Evolutionary conservation across 306 rosid genomes (phyloP).

Genomic region (Luffa acutangula): DNA sequence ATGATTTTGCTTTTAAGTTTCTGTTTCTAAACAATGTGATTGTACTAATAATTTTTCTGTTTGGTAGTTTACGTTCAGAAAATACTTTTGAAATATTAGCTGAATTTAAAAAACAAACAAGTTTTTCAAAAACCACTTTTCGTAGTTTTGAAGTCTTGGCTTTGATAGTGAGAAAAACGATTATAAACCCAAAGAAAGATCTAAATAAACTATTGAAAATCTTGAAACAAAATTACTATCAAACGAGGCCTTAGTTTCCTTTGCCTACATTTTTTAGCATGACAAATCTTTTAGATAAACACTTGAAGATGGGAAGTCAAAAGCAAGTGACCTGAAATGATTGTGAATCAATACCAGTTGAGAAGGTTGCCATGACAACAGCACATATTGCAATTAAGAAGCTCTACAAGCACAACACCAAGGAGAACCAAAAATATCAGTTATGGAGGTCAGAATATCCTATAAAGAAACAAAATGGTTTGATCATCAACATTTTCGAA

Average conservation of each 20-base stretch:
- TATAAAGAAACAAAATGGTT: neutral
- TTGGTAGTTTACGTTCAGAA: neutral
- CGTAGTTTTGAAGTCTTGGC: neutral
- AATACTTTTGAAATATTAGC: neutral
- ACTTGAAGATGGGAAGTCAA: neutral
- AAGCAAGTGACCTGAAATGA: constrained; percentile 57
- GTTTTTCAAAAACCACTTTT: neutral
- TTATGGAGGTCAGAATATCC: neutral
- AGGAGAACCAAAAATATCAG: neutral
- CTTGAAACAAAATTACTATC: neutral
- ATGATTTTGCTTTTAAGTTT: neutral
- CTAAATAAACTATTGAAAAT: neutral
- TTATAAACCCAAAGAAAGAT: too few relatives aligned
- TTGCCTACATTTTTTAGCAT: neutral
- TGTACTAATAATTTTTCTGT: neutral
- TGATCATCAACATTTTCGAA: neutral
- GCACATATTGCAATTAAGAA: constrained; percentile 70
- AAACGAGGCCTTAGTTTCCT: neutral
- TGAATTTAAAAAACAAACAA: neutral
- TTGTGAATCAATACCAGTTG: constrained; percentile 82
- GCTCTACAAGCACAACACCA: constrained; percentile 31
- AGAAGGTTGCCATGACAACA: constrained; percentile 73
- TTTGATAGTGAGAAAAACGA: neutral
- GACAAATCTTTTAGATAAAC: neutral
- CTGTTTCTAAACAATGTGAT: neutral